Evolutionary conservation across 2,329 filamentous ascomycete genomes (phyloP).

Genomic region (Cadophora sp.): DNA sequence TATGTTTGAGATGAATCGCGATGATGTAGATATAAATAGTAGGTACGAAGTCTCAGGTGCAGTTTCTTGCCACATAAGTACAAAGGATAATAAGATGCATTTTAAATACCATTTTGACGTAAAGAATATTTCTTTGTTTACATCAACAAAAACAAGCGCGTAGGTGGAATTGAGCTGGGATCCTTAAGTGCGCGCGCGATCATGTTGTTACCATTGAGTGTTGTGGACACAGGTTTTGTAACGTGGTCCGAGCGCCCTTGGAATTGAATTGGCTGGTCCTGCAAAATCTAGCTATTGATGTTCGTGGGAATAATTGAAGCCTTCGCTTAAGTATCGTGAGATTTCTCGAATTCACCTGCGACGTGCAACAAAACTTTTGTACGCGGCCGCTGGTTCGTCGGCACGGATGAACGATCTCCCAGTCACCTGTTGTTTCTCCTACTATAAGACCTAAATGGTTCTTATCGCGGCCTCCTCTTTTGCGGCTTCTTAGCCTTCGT

Average conservation of each 20-base stretch:
- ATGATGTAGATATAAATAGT: not conserved
- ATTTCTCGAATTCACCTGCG: not conserved
- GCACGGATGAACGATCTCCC: not conserved
- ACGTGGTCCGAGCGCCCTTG: not conserved
- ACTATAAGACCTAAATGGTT: not conserved
- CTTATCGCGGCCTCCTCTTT: not conserved
- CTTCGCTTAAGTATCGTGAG: not conserved
- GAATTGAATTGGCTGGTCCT: not conserved
- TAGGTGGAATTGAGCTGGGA: not conserved
- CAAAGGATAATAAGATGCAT: too few species aligned
- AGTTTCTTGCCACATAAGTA: too few species aligned
- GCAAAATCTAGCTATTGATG: not conserved
- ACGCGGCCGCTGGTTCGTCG: not conserved
- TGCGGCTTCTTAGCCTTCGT: not conserved
- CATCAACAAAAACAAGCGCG: too few species aligned
- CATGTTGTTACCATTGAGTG: not conserved
- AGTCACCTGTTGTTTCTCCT: not conserved
- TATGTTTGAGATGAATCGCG: not conserved
- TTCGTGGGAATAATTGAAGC: not conserved
- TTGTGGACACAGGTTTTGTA: not conserved
- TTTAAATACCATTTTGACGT: too few species aligned
- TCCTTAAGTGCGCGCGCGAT: not conserved
- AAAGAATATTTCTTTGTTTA: too few species aligned
- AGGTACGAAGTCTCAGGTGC: too few species aligned
- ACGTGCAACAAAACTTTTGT: not conserved